Evolutionary conservation across 2,329 filamentous ascomycete species (phyloP), one percentile per base, ranked within the genome.

Genomic region (Cercospora sp.): DNA sequence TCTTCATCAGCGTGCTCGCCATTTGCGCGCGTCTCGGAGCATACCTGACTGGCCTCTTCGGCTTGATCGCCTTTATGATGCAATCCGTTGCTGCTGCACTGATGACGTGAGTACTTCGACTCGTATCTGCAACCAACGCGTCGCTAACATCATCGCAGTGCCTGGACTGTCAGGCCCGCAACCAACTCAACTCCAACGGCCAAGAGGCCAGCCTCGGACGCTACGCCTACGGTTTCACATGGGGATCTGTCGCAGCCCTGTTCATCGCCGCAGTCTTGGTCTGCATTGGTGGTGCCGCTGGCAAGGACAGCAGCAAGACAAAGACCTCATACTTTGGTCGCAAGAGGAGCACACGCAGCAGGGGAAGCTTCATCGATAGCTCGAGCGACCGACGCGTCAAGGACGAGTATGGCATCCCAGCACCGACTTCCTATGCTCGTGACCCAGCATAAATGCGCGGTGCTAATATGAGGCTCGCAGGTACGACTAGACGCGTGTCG

Each of bases 171-270:
- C 75, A 82, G 74, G 90, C 88, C 66, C 90, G 91, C 77, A 82
- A 92, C 74, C 83, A 81, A 43, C 94, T 94, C 84, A 80, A 80
- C 40, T 75, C 76, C 40, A 84, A 80, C 65, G 85, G 84, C 69
- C 86, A 87, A 65, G 76, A 78, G 18, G 90, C 92, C 32, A 79
- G 77, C 10, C 78, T 95, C 43, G 92, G 92, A 63, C 76, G 75
- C 34, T 91, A 90, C 75, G 90, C 88, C 21, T 92, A 92, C 76
- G 92, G 87, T 55, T 94, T 93, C 81, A 89, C 88, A 70, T 95
- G 92, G 92, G 89, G 85, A 16, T 86, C 90, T 1, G 88, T 89
- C 80, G 87, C 86, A 9, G 85, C 86, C 64, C 86, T 92, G 74
- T 81, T 92, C 72, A 78, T 94, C 71, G 86, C 90, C 16, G 87